Percentiles rank a stretch among this genome's conserved stretches.
These are phyloP conservation scores for Flaveria brownii DNA, from an alignment of 129 eudicot genomes.

Conservation along the genomic window DNA sequence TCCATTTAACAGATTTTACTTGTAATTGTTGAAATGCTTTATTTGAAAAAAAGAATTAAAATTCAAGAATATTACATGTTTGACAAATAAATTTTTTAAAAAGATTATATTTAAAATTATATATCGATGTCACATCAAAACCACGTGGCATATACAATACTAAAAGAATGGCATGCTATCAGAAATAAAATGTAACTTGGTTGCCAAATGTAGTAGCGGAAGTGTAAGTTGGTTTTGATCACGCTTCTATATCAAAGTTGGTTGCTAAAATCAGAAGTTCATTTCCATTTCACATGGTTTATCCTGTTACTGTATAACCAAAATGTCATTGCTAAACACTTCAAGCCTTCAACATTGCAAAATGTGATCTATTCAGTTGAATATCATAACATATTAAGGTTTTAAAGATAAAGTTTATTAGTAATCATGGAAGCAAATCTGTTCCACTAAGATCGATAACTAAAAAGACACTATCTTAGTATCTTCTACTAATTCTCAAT, in stretches of 20 bases:
- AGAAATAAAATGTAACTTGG: not conserved
- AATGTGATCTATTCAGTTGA: not conserved
- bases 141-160: not conserved
- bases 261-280: not conserved
- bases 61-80: no score
- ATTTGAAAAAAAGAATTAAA: no score
- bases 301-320: not conserved
- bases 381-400: constrained; percentile 9
- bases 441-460: not conserved
- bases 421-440: constrained; percentile 1
- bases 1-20: not conserved
- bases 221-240: not conserved
- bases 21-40: no score
- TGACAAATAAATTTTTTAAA: not conserved
- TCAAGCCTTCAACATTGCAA: not conserved
- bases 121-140: not conserved
- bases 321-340: constrained; percentile 7
- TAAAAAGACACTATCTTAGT: not conserved
- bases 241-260: not conserved
- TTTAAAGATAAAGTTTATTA: not conserved
- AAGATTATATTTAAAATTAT: not conserved
- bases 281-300: not conserved
- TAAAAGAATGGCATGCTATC: not conserved
- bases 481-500: not conserved
- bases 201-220: not conserved